Base-by-base conservation (phyloP, 805 yeast genomes). In the Nakazawaea populi region DNA sequence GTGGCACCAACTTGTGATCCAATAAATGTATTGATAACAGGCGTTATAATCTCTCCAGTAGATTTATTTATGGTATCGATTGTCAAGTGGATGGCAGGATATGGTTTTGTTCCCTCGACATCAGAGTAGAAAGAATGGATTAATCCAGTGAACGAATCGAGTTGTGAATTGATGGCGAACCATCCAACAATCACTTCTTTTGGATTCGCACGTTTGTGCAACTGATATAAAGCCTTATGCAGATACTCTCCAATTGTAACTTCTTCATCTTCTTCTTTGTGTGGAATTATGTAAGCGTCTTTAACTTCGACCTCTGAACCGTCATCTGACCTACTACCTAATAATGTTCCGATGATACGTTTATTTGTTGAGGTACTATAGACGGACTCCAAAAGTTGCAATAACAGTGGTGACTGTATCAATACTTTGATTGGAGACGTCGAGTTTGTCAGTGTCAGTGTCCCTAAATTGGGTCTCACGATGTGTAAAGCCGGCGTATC, bases 301-400 rank as follows among this genome's bases (percentile, higher is more conserved):
- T 81, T 78, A 59, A 89, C 72, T 60, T 84, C 92, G 43, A 87
- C 75, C 59, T 79, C 85, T 14, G 79, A 70, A 11, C 95, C 95
- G 64, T 89, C 96, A 54, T 89, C 96, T 29, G 91, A 84, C 65
- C 96, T 78, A 45, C 77, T 69, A 35, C 96, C 96, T 44, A 89
- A 72, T 53, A 89, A 75, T 11, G 96, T 87, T 54, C 96, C 96
- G 58, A 89, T 83, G 54, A 85, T 80, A 65, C 94, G 77, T 56
- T 73, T 70, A 56, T 77, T 79, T 64, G 72, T 73, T 66, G 70
- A 80, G 46, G 80, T 68, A 68, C 87, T 76, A 52, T 80, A 71
- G 29, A 83, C 72, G 55, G 87, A 83, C 64, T 89, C 94, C 55
- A 89, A 74, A 52, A 89, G 77, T 66, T 84, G 87, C 69, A 89